Base-by-base conservation (phyloP, 768 basidiomycete species). In the Mycena venus region DNA sequence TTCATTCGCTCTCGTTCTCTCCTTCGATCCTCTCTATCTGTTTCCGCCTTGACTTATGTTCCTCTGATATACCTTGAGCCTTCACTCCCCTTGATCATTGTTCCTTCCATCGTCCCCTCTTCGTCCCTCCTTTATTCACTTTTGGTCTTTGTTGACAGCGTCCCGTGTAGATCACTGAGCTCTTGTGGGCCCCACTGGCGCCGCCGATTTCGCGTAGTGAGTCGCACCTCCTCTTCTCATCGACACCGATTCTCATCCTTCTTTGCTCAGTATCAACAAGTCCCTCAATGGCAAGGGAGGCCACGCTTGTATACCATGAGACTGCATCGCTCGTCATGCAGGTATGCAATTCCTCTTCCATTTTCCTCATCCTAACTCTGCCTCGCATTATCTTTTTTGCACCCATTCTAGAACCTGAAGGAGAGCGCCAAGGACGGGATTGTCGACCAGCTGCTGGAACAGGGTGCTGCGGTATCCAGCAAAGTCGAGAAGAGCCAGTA, bases 231-330 rank as follows among this genome's bases (percentile, higher is more conserved):
- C 96, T 80, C 21, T 60, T 80, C 21, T 60, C 23, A 53, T 32
- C 25, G n/a, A 25, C 15, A 90, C 93, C 78, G 93, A 85, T 59
- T 72, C 36, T 25, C 25, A 55, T 55, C 53, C 95, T 0, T 66
- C 64, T 40, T 21, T 68, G 7, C 65, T 0, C 77, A 96, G 95
- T 73, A 95, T 96, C 78, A 96, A 96, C 83, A 94, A 93, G 77
- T 94, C 95, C 0, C 85, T 96, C 75, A 94, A 94, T 77, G 95
- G 95, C 23, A 95, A 95, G n/a, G 80, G 96, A 95, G 95, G 95
- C 95, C 0, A 89, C 94, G 14, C 88, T 96, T 53, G 95, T 95
- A 12, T 96, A n/a, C n/a, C n/a, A n/a, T n/a, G n/a, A n/a, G n/a
- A n/a, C n/a, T n/a, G n/a, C n/a, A n/a, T n/a, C n/a, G 95, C 89